Conservation (phyloP, 1,139 yeast genomes). For the Geotrichum restrictum region DNA sequence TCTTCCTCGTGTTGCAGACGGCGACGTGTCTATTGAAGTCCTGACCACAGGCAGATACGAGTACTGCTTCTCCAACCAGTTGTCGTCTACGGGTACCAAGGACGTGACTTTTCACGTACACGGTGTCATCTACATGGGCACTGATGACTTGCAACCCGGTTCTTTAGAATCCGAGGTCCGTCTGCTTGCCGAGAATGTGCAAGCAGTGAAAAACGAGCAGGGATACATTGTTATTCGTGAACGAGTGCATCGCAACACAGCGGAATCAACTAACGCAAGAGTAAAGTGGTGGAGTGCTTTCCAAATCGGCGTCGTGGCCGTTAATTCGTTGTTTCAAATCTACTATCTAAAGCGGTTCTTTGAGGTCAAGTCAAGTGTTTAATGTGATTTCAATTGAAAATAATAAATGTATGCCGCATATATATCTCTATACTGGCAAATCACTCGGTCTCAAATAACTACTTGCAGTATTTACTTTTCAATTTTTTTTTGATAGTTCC, state of each 20-base stretch:
- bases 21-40: conserved; percentile 70
- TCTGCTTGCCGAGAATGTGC: conserved; percentile 68
- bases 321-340: conserved; percentile 87
- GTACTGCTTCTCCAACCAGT: conserved; percentile 91
- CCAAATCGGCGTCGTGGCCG: conserved; percentile 80
- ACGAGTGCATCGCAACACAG: conserved; percentile 96
- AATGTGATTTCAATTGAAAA: conserved; percentile 50
- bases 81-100: conserved; percentile 64
- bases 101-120: conserved; percentile 95
- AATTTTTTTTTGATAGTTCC: too few species aligned
- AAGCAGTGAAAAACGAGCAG: conserved; percentile 82
- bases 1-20: conserved; percentile 64
- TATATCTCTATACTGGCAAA: too few species aligned
- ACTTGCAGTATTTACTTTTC: too few species aligned
- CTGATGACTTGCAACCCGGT: conserved; percentile 74
- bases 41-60: conserved; percentile 66
- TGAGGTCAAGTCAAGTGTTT: conserved; percentile 87
- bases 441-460: too few species aligned
- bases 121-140: conserved; percentile 85
- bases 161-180: conserved; percentile 82
- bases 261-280: conserved; percentile 93
- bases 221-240: conserved; percentile 92
- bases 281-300: conserved; percentile 98
- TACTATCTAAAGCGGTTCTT: conserved; percentile 91
- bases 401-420: too few species aligned